Evolutionary conservation across 1,284 basidiomycete species (phyloP).

Genomic region (Puccinia novopanici): DNA sequence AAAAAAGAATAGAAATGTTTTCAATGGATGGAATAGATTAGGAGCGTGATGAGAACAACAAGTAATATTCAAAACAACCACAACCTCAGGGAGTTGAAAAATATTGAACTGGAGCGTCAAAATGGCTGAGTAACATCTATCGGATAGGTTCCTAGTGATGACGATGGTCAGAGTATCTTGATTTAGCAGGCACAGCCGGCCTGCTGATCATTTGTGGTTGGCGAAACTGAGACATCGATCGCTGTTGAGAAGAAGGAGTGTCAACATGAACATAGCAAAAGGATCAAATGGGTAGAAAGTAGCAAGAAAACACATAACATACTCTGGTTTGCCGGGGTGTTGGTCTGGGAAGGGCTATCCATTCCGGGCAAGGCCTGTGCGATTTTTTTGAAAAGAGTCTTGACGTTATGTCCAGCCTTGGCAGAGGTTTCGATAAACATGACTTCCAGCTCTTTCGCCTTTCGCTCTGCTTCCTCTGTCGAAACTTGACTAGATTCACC

Average conservation of each 20-base stretch:
- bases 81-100: too few relatives aligned
- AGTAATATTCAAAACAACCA: too few relatives aligned
- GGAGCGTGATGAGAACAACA: not conserved
- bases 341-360: slow-evolving; percentile 71
- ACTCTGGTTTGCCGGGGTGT: slow-evolving; percentile 63
- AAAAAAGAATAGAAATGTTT: not conserved
- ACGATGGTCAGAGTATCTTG: too few relatives aligned
- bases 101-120: too few relatives aligned
- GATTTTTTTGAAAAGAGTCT: slow-evolving; percentile 98
- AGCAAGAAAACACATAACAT: slow-evolving; percentile 48
- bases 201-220: slow-evolving; percentile 54
- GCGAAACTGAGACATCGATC: slow-evolving; percentile 56
- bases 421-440: slow-evolving; percentile 99
- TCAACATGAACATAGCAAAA: not conserved
- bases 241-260: slow-evolving; percentile 52
- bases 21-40: not conserved
- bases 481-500: slow-evolving; percentile 81
- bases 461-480: slow-evolving; percentile 90
- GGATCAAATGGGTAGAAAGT: slow-evolving; percentile 28
- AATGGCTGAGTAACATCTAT: not conserved
- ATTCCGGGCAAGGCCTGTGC: slow-evolving; percentile 96
- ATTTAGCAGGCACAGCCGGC: slow-evolving; percentile 55
- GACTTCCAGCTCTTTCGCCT: slow-evolving; percentile 87
- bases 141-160: too few relatives aligned
- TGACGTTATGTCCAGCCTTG: slow-evolving; percentile 99